Evolutionary conservation across 176 grass and related monocot genomes (phyloP), one percentile per base, ranked within the genome.

Genomic region (Musa acuminata): DNA sequence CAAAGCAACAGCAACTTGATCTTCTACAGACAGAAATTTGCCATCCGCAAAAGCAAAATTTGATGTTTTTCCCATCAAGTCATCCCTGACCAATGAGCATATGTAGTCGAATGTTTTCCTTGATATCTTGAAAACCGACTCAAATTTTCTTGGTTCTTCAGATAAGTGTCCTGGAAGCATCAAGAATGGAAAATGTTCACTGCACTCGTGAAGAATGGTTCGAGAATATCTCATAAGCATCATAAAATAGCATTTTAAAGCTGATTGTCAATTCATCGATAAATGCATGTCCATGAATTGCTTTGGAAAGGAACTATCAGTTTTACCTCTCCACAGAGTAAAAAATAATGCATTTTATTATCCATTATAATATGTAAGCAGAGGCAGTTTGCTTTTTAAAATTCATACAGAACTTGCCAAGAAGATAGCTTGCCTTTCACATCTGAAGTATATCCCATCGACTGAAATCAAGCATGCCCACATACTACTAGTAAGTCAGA

Each of bases 1-100:
- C 25, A 75, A 14, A 17, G 72, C 72, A 35, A 75, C 27, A 43
- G 59, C 59, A 21, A 63, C 59, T 63, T 63, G 59, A 63, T 21
- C 59, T 63, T 63, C 59, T 13, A 63, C 59, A 63, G 59, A 63
- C 16, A 63, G 1, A 21, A 21, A 16, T 63, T 63, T 8, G 8
- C 16, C 13, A 63, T 63, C 59, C 0, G 19, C 59, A 63, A 21
- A 63, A 63, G 59, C 16, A 63, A 21, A 63, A 2, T 63, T 63
- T 21, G 1, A 8, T 21, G 2, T 63, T 21, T 63, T 19, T 63
- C 0, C 59, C 6, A 21, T 19, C 59, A 63, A 63, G 13, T 63
- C 59, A 8, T 63, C 59, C 59, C 9, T 63, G 19, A 63, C 59
- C 21, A 63, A 63, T 9, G 9, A 63, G 59, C 59, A 63, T 63